Percentiles rank a stretch among this genome's conserved stretches.
These are phyloP conservation scores for Crepidotus sp. DNA, from an alignment of 1,284 basidiomycete species.

Conservation along the genomic window DNA sequence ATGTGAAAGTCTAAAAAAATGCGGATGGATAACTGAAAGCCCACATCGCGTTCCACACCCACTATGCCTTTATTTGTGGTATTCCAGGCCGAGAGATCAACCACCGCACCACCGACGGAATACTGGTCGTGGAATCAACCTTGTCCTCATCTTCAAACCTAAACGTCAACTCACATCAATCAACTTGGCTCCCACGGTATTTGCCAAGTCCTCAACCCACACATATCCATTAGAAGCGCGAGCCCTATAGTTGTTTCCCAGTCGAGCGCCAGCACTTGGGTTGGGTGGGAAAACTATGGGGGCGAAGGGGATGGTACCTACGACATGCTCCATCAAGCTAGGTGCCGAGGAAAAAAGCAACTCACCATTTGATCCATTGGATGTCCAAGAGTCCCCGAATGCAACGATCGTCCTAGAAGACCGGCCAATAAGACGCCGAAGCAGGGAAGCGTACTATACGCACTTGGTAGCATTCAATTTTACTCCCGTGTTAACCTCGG, in stretches of 20 bases:
- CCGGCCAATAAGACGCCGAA: background rate
- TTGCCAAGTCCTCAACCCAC: slow-evolving; percentile 16
- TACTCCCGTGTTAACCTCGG: slow-evolving; percentile 16
- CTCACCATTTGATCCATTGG: slow-evolving; percentile 17
- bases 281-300: slow-evolving; percentile 18
- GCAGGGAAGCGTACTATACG: background rate
- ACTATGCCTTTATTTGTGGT: slow-evolving; percentile 17
- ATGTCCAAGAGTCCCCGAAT: slow-evolving; percentile 18
- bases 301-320: slow-evolving; percentile 18
- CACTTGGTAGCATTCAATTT: slow-evolving; percentile 17
- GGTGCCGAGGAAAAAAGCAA: background rate
- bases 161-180: slow-evolving; percentile 4
- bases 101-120: slow-evolving; percentile 10
- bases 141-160: background rate
- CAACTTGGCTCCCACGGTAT: slow-evolving; percentile 16
- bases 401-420: slow-evolving; percentile 12
- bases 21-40: background rate
- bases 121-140: background rate
- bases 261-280: slow-evolving; percentile 15
- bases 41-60: background rate
- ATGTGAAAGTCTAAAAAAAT: slow-evolving; percentile 13
- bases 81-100: slow-evolving; percentile 16
- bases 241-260: slow-evolving; percentile 16
- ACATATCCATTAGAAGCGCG: slow-evolving; percentile 17
- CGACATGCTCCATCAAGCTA: background rate